Conservation (phyloP, 192 early-diverging fungal species). For the Pilobolus umbonatus region DNA sequence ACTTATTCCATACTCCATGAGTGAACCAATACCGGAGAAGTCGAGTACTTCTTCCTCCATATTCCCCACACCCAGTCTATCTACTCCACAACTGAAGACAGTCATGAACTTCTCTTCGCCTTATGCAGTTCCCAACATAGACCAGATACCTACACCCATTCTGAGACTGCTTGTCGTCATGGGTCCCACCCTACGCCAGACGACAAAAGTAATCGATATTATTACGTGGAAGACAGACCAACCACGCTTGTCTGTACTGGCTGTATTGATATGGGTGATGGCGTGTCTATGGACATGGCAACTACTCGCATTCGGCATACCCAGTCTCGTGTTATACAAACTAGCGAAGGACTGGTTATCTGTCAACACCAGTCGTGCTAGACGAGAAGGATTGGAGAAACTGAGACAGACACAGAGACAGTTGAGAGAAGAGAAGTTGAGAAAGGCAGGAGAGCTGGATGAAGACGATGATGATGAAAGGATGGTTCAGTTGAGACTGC, state of each 20-base stretch:
- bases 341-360: slow-evolving; percentile 18
- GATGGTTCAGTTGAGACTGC: background rate
- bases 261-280: slow-evolving; percentile 14
- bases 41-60: too few relatives aligned
- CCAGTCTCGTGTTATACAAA: slow-evolving; percentile 15
- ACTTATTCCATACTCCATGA: background rate
- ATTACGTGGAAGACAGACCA: slow-evolving; percentile 21
- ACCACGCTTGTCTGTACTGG: slow-evolving; percentile 19
- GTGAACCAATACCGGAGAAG: background rate
- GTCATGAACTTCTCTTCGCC: slow-evolving; percentile 24
- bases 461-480: slow-evolving; percentile 6
- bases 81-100: slow-evolving; percentile 2
- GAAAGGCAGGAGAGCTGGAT: background rate
- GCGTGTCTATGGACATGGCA: slow-evolving; percentile 26
- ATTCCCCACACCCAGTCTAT: background rate
- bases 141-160: slow-evolving; percentile 32
- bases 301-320: slow-evolving; percentile 17
- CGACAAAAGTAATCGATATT: slow-evolving; percentile 2
- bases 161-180: slow-evolving; percentile 16
- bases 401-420: background rate
- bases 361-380: slow-evolving; percentile 10
- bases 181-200: slow-evolving; percentile 12
- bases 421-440: slow-evolving; percentile 10
- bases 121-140: slow-evolving; percentile 19
- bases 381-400: slow-evolving; percentile 13